Percentiles rank a stretch among this genome's conserved stretches.
phyloP scores from a whole-genome alignment of 352 stramenopile genomes.

The Pythium utonaiense region DNA sequence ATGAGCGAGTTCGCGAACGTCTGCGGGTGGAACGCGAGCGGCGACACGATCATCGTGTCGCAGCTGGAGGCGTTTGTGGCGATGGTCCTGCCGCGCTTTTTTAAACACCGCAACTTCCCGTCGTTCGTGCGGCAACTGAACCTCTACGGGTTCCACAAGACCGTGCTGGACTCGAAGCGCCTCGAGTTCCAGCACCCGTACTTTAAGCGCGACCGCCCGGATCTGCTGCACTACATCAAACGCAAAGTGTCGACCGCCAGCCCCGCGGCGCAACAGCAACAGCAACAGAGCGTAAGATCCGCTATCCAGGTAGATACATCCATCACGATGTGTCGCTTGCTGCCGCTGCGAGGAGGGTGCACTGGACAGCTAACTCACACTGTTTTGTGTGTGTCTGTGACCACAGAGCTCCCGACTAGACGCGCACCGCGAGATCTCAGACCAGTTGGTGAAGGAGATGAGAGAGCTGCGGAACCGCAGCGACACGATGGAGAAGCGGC shows the following conservation, averaged over 20 bases:
- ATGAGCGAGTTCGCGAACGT: constrained; percentile 76
- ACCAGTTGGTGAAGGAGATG: constrained; percentile 81
- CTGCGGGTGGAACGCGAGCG: constrained; percentile 88
- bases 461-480: constrained; percentile 78
- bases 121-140: constrained; percentile 94
- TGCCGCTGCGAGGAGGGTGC: not conserved
- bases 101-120: constrained; percentile 92
- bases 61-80: constrained; percentile 80
- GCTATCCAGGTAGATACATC: constrained; percentile 42
- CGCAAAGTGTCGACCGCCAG: constrained; percentile 75
- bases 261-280: constrained; percentile 17
- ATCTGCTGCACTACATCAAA: constrained; percentile 87
- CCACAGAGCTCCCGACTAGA: constrained; percentile 63
- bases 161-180: constrained; percentile 88
- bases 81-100: constrained; percentile 86
- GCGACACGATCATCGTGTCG: constrained; percentile 91
- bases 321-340: constrained; percentile 17
- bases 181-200: constrained; percentile 93
- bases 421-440: constrained; percentile 70
- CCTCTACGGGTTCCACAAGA: constrained; percentile 93
- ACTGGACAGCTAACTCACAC: too few species aligned
- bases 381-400: not conserved
- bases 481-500: constrained; percentile 84
- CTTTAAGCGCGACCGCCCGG: constrained; percentile 85
- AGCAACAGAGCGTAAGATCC: constrained; percentile 45